Evolutionary conservation across 148 eudicot species (phyloP).

Genomic region (Persicaria maculosa): DNA sequence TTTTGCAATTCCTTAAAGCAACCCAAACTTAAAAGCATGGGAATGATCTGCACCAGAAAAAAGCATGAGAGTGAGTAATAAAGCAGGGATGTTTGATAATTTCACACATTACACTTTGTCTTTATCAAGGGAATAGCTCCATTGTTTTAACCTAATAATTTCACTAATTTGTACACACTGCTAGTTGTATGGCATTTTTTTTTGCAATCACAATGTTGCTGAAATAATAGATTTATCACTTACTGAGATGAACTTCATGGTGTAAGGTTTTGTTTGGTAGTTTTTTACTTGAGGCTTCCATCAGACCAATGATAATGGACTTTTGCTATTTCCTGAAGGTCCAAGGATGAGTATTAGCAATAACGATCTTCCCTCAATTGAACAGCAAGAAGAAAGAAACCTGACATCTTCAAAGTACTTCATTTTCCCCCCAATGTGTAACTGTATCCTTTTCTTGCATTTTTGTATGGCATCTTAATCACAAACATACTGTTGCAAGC

Average conservation of each 20-base stretch:
- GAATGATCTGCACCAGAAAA: not conserved
- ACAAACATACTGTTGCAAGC: not conserved
- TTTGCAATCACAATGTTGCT: not conserved
- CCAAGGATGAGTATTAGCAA: not conserved
- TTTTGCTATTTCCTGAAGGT: constrained; percentile 10
- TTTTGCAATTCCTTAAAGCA: not conserved
- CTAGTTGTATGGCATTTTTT: not conserved
- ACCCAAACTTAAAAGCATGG: not conserved
- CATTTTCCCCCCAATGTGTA: not conserved
- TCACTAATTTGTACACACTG: not conserved
- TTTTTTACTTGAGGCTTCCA: not conserved
- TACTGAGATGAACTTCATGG: not conserved
- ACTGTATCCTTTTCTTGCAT: not conserved
- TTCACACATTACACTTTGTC: not conserved
- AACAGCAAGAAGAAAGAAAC: not conserved
- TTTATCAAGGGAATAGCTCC: not conserved
- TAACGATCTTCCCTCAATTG: not conserved
- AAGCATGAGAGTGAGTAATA: not conserved
- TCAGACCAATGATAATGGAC: not conserved
- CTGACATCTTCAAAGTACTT: not conserved
- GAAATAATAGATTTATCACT: not conserved
- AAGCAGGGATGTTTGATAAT: not conserved
- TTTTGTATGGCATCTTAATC: not conserved
- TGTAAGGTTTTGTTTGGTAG: not conserved
- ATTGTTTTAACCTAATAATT: too few relatives aligned